Evolutionary conservation across 2,329 filamentous ascomycete genomes (phyloP), one percentile per base, ranked within the genome.

Genomic region (Penicillium sp.): DNA sequence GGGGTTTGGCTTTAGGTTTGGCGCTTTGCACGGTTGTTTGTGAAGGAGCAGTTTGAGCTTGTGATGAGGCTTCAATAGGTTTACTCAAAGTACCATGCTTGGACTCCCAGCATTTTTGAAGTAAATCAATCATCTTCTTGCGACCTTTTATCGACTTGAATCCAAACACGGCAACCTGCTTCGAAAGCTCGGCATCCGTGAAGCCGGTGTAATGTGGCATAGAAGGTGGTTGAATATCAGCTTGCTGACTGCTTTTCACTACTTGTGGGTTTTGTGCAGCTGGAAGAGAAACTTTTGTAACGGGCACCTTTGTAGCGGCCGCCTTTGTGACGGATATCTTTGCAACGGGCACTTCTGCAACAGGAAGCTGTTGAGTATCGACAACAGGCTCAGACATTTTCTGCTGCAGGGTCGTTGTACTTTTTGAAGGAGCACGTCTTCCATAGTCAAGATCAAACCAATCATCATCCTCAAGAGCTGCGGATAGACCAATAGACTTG

Each of bases 61-160:
- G 64, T 53, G 71, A 7, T 13, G 39, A 8, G 14, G 21, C n/a
- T 63, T 44, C 68, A 66, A 16, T 63, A 61, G 25, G 65, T 44
- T 53, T 66, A 60, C 55, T 69, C 65, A 25, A 10, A 43, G 46
- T 58, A 26, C 63, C 63, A 51, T 81, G 75, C 68, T 85, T 85
- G 56, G 85, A 86, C 62, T 83, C 75, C 88, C 89, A 92, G 70
- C 90, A 92, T 67, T 86, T 83, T 51, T 89, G 78, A 13, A 93
- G 76, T 11, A 92, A 73, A 1, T 84, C 78, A 59, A 93, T 86
- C 87, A 91, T 91, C 9, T 85, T 85, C 49, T 82, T 80, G 19
- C 90, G 82, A 54, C 79, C 85, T 69, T 87, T 90, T 29, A 92
- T 77, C 1, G 87, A 78, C 68, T 92, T 93, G 74, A 93, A 92